Percentiles rank a stretch among this genome's conserved stretches.
These are phyloP conservation scores for Xerocomus spinulosus DNA, from an alignment of 768 basidiomycete genomes.

Conservation along the genomic window DNA sequence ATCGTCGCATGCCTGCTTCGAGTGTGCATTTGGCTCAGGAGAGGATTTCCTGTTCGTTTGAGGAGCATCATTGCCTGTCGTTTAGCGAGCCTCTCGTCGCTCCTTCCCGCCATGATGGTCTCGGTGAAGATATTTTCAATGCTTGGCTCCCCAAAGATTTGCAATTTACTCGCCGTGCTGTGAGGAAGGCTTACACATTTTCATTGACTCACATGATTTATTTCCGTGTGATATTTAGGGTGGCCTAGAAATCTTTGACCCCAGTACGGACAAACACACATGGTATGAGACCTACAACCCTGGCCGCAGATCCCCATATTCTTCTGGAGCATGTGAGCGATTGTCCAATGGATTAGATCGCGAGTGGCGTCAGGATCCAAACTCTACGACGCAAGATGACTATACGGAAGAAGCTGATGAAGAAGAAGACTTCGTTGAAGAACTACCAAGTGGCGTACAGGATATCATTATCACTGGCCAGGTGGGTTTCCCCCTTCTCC, in stretches of 20 bases:
- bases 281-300: conserved; percentile 47
- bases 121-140: conserved; percentile 44
- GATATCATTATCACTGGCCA: conserved; percentile 52
- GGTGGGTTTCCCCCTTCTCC: conserved; percentile 26
- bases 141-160: conserved; percentile 44
- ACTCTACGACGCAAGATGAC: conserved; percentile 9
- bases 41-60: conserved; percentile 39
- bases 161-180: conserved; percentile 31
- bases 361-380: conserved; percentile 27
- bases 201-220: conserved; percentile 5
- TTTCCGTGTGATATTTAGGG: conserved; percentile 29
- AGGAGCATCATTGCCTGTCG: conserved; percentile 45
- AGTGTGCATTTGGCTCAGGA: conserved; percentile 30
- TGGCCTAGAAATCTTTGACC: conserved; percentile 40
- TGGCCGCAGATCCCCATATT: conserved; percentile 34
- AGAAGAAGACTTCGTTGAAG: conserved; percentile 37
- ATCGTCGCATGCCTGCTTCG: conserved; percentile 17
- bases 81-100: conserved; percentile 35
- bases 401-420: conserved; percentile 33
- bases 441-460: conserved; percentile 38
- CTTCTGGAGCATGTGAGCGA: conserved; percentile 32
- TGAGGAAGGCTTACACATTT: conserved; percentile 19
- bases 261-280: conserved; percentile 33
- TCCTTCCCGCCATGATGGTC: conserved; percentile 31
- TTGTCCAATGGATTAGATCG: conserved; percentile 6